Conservation (phyloP, 192 early-diverging fungal genomes). For the Dispira parvispora region DNA sequence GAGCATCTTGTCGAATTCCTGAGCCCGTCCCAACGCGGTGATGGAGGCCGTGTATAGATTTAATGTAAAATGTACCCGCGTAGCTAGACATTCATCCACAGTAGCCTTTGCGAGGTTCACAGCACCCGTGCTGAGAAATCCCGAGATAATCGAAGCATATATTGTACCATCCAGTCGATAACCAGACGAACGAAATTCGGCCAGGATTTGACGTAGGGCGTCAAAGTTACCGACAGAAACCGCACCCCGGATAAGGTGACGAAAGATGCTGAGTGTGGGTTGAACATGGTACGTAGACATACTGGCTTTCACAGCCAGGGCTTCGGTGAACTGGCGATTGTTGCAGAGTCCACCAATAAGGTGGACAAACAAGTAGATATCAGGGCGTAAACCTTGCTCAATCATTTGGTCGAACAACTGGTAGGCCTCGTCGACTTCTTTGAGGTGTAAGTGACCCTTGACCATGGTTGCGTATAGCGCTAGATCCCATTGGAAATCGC, state of each 20-base stretch:
- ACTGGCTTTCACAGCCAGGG: background rate
- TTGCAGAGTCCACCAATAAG: background rate
- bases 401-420: slow-evolving; percentile 6
- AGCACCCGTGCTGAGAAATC: background rate
- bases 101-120: background rate
- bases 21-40: background rate
- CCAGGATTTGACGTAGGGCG: background rate
- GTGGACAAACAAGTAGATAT: background rate
- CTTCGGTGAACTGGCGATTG: background rate
- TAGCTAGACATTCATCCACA: background rate
- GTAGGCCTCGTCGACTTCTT: background rate
- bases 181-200: background rate
- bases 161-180: background rate
- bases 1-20: background rate
- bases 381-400: background rate
- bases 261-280: background rate
- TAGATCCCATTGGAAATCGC: background rate
- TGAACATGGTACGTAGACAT: background rate
- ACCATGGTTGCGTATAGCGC: background rate
- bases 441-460: background rate
- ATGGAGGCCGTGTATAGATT: slow-evolving; percentile 1
- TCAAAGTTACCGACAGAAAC: background rate
- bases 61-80: background rate
- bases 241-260: background rate
- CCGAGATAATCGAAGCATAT: slow-evolving; percentile 1